A percentile compares a stretch with the other conserved stretches of the same genome.
Conservation (phyloP, 1,284 basidiomycete species). For the Bondarzewia mesenterica region DNA sequence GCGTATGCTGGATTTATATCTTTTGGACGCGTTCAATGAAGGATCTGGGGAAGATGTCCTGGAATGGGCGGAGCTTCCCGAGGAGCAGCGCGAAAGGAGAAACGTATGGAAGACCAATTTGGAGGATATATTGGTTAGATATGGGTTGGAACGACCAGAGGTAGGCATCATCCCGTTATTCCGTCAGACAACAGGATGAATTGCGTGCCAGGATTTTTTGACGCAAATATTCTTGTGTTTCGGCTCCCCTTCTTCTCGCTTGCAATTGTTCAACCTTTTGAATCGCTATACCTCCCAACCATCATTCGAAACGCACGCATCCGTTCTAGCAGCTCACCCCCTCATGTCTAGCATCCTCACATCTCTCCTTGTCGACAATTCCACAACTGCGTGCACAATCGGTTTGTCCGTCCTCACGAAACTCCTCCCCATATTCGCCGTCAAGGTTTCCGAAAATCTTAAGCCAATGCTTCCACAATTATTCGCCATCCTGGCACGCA, state of each 20-base stretch:
- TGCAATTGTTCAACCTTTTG: slow-evolving; percentile 62
- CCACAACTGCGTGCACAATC: slow-evolving; percentile 58
- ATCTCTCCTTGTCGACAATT: slow-evolving; percentile 64
- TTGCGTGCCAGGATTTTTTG: slow-evolving; percentile 45
- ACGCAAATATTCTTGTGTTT: slow-evolving; percentile 58
- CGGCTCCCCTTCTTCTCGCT: slow-evolving; percentile 43
- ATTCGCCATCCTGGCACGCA: slow-evolving; percentile 55
- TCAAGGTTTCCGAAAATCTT: slow-evolving; percentile 47
- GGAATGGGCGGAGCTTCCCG: slow-evolving; percentile 61
- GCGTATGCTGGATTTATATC: slow-evolving; percentile 62
- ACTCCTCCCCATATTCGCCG: slow-evolving; percentile 65
- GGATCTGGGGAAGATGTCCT: slow-evolving; percentile 62
- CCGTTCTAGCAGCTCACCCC: slow-evolving; percentile 50
- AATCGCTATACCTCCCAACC: slow-evolving; percentile 50
- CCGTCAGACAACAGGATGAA: not conserved
- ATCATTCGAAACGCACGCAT: slow-evolving; percentile 37
- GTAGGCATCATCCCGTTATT: slow-evolving; percentile 32
- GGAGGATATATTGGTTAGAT: slow-evolving; percentile 61
- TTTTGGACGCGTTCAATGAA: slow-evolving; percentile 68
- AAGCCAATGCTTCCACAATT: slow-evolving; percentile 52
- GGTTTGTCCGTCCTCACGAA: slow-evolving; percentile 58
- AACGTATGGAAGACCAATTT: slow-evolving; percentile 68
- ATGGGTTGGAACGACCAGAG: slow-evolving; percentile 51
- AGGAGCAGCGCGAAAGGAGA: slow-evolving; percentile 48
- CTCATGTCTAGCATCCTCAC: slow-evolving; percentile 52